These are phyloP conservation scores for Aspergillus transmontanensis DNA, from an alignment of 2,329 filamentous ascomycete genomes.

Conservation along the genomic window DNA sequence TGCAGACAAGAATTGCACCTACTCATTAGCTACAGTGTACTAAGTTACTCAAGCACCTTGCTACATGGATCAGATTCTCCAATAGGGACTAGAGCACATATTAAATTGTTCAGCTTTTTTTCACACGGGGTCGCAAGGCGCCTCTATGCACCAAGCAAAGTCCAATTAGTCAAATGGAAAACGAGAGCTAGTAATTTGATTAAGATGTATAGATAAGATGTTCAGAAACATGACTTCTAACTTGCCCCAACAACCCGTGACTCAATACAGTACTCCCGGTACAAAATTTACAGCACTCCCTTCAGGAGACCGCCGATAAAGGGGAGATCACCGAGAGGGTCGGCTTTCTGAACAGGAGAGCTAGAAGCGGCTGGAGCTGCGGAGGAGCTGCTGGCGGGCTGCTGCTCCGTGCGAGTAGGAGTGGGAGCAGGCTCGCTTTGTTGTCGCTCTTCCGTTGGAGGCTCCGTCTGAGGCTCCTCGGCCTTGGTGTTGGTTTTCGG, in stretches of 20 bases:
- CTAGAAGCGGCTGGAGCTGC: not conserved
- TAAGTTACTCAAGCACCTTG: not conserved
- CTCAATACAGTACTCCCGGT: not conserved
- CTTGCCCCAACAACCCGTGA: not conserved
- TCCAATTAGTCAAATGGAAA: not conserved
- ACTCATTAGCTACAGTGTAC: not conserved
- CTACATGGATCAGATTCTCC: not conserved
- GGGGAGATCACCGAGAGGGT: conserved; percentile 25
- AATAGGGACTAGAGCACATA: not conserved
- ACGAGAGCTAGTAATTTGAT: not conserved
- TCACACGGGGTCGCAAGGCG: not conserved
- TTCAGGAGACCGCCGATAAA: conserved; percentile 25
- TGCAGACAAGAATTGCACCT: not conserved
- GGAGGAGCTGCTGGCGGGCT: not conserved
- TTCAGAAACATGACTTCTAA: not conserved
- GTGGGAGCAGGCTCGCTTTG: not conserved
- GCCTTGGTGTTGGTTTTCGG: not conserved
- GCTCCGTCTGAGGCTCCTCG: not conserved
- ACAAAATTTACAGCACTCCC: not conserved
- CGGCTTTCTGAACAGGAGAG: conserved; percentile 10
- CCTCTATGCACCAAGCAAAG: not conserved
- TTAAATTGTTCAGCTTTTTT: not conserved
- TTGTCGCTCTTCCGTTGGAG: not conserved
- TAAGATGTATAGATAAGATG: not conserved
- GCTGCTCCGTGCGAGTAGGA: not conserved